A percentile compares a stretch with the other conserved stretches of the same genome.
These are phyloP conservation scores for Albugo candida DNA, from an alignment of 352 stramenopile genomes.

Conservation along the genomic window DNA sequence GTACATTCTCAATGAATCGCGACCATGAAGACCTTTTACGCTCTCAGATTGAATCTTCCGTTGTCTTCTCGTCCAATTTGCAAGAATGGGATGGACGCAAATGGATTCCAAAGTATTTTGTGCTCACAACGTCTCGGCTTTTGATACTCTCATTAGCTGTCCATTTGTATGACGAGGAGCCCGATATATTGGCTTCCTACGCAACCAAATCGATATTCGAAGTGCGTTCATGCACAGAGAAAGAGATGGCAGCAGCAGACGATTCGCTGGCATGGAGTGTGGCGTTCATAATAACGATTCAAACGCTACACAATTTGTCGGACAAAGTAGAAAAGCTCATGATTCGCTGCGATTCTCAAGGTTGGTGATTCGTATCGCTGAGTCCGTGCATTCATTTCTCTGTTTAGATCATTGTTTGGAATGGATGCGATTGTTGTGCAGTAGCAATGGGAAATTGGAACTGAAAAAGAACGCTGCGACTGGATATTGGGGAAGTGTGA, in stretches of 20 bases:
- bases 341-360: neutral
- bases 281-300: neutral
- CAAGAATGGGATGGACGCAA: constrained; percentile 74
- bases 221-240: constrained; percentile 58
- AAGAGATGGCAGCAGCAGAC: constrained; percentile 26
- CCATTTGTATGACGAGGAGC: constrained; percentile 76
- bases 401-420: constrained; percentile 60
- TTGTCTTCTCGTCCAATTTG: constrained; percentile 69
- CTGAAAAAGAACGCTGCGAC: constrained; percentile 79
- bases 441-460: constrained; percentile 69
- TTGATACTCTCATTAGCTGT: constrained; percentile 62
- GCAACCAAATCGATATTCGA: constrained; percentile 60
- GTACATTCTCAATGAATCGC: constrained; percentile 65
- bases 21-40: constrained; percentile 74
- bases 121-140: constrained; percentile 61
- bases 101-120: constrained; percentile 81
- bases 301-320: neutral
- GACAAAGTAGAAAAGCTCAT: too few relatives aligned
- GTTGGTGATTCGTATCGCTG: constrained; percentile 1
- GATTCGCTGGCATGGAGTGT: neutral
- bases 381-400: constrained; percentile 5
- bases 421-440: constrained; percentile 74
- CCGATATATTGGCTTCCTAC: constrained; percentile 66
- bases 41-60: constrained; percentile 56
- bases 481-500: constrained; percentile 67